Evolutionary conservation across 2,329 filamentous ascomycete species (phyloP), one percentile per base, ranked within the genome.

Genomic region (Lachnellula cervina): DNA sequence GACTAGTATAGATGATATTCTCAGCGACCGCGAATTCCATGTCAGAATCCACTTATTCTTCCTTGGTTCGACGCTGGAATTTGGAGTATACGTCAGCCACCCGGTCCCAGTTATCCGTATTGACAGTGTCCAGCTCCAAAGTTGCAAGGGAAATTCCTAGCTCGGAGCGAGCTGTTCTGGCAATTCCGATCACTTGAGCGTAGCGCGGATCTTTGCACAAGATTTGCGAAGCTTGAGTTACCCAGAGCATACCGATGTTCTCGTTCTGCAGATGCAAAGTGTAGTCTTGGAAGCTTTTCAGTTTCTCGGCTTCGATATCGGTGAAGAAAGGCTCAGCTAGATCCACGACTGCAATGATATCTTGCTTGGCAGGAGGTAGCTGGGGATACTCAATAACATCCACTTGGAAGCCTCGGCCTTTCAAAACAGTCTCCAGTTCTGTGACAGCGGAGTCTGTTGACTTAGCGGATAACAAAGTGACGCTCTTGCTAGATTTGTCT

Each of bases 261-360:
- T 32, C 28, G 49, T 35, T 25, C 51, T 23, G 34, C 34, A 38
- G 4, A 63, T 21, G 21, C 38, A 35, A 42, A 46, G 17, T 49
- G 61, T 35, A 55, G 37, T 32, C 35, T 21, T 44, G 28, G 37
- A 64, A 62, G n/a, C n/a, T 17, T 9, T 44, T n/a, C 23, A 62
- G 56, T 47, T 49, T 17, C 5, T 48, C 4, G 14, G 57, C 53
- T 4, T 51, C 54, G n/a, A 69, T 58, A 14, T 63, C 50, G 3
- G 65, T 57, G 43, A 71, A 62, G 46, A 67, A 68, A 2, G 64
- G 60, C 0, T 50, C 34, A 11, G 59, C 57, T 2, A 59, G 28
- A 32, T 71, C 69, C 3, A 71, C 54, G 4, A 64, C 35, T 1
- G 66, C 60, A 9, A 69, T 62, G 28, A 69, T 58, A 42, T 68